Conservation (phyloP, 352 stramenopile species). For the Thalassiosira oceanica region DNA sequence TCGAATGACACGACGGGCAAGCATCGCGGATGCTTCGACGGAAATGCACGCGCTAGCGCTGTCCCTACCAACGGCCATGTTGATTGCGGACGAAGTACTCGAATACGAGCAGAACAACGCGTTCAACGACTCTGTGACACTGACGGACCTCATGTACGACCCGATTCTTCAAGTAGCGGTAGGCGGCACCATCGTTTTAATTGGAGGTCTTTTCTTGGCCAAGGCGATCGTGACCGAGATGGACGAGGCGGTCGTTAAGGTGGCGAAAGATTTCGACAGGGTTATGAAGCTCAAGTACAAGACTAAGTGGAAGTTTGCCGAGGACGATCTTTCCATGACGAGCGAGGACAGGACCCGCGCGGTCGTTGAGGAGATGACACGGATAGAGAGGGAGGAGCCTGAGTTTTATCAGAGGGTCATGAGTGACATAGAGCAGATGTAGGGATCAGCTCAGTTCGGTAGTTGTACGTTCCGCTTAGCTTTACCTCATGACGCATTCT, state of each 20-base stretch:
- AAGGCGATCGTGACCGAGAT: conserved; percentile 32
- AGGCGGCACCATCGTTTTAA: conserved; percentile 7
- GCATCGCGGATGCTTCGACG: background rate
- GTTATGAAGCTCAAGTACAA: conserved; percentile 26
- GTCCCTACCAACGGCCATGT: background rate
- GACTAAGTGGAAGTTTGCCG: conserved; percentile 25
- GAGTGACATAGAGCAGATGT: conserved; percentile 12
- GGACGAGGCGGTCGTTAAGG: conserved; percentile 26
- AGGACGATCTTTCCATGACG: background rate
- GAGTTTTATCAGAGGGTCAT: conserved; percentile 25
- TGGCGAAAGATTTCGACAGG: conserved; percentile 30
- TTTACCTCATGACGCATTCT: too few relatives aligned
- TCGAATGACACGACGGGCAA: background rate
- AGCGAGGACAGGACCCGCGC: background rate
- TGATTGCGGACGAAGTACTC: conserved; percentile 12
- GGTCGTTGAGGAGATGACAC: conserved; percentile 23
- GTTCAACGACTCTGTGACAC: conserved; percentile 25
- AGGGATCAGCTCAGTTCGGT: too few relatives aligned
- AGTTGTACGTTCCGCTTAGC: too few relatives aligned
- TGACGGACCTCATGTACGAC: conserved; percentile 21
- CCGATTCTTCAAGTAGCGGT: conserved; percentile 22
- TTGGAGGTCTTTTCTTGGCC: conserved; percentile 13
- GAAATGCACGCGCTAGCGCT: background rate
- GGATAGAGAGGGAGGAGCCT: conserved; percentile 22
- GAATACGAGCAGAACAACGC: conserved; percentile 17